Base-by-base conservation (phyloP, 176 grass and related monocot genomes). In the Pharus latifolius region DNA sequence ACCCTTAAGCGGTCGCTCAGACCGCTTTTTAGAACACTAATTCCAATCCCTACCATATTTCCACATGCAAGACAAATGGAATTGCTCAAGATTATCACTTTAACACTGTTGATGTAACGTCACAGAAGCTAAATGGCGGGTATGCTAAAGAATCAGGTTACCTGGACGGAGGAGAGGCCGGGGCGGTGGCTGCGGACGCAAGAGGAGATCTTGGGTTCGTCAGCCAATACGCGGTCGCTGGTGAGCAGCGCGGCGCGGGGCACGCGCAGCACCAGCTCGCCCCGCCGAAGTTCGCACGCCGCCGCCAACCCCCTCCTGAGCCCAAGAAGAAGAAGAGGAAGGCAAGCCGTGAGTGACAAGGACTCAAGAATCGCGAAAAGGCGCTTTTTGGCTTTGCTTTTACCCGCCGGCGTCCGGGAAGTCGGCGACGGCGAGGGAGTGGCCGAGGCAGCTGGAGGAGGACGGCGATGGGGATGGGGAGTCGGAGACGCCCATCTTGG, bases 361-460 rank as follows among this genome's bases (percentile, higher is more conserved):
- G n/a, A n/a, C n/a, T 58, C 27, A 17, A 53, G 53, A 28, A 37
- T 2, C 0, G 17, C 69, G 3, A 45, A 34, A 9, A 46, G 11
- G 4, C 20, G 19, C 25, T 19, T 2, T 19, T 22, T 15, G 69
- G 41, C 4, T 35, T 69, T 3, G 54, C 37, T 27, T 26, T 81
- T 87, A 93, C 95, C 87, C 87, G 72, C 90, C 95, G 48, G 95
- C 81, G 33, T 67, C 67, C 4, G 89, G 83, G 78, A 91, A 98
- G 66, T 88, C 70, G 43, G 87, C 86, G 22, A 91, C 79, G 49
- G 75, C 55, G 46, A 98, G 58, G 37, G 84, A 81, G 79, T 33
- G 25, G 14, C 90, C 84, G n/a, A 93, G 69, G 73, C 84, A 28
- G 27, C 67, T 3, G 2, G 67, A 2, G 45, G 35, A 18, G 35